Conservation (phyloP, 139 green algal species). For the Penium margaritaceum region DNA sequence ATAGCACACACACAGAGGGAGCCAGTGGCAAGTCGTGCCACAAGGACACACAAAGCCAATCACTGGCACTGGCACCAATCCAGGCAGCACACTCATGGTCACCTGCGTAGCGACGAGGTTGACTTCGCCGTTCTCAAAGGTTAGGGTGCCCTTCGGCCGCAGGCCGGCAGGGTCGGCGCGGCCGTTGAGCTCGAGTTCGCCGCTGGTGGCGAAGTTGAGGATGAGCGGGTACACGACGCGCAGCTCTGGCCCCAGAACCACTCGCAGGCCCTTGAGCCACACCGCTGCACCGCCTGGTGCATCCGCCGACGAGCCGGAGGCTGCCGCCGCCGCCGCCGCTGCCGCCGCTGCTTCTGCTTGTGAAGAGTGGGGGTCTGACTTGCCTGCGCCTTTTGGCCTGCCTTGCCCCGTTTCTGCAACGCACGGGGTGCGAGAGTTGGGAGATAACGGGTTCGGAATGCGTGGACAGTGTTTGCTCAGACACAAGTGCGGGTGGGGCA, state of each 20-base stretch:
- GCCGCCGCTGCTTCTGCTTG: too few species aligned
- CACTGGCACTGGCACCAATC: too few species aligned
- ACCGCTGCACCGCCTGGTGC: too few species aligned
- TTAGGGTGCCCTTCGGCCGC: constrained; percentile 53
- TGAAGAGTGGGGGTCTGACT: too few species aligned
- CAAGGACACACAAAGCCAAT: too few species aligned
- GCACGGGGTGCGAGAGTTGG: too few species aligned
- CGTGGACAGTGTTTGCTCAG: constrained; percentile 40
- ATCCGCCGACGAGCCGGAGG: too few species aligned
- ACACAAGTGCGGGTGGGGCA: constrained; percentile 17
- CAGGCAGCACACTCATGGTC: not conserved
- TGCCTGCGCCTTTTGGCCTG: too few species aligned
- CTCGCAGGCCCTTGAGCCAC: constrained; percentile 44
- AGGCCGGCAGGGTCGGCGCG: constrained; percentile 54
- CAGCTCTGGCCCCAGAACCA: constrained; percentile 81
- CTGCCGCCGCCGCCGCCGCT: too few species aligned
- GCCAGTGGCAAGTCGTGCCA: too few species aligned
- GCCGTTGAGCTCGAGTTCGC: constrained; percentile 62
- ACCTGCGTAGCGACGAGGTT: constrained; percentile 92
- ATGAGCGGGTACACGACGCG: constrained; percentile 81
- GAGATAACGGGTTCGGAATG: not conserved
- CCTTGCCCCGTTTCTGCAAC: too few species aligned
- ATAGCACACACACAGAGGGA: too few species aligned
- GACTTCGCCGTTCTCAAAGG: constrained; percentile 72
- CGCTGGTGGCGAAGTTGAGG: constrained; percentile 48